Base-by-base conservation (phyloP, 1,284 basidiomycete species). In the Pseudozyma pruni region DNA sequence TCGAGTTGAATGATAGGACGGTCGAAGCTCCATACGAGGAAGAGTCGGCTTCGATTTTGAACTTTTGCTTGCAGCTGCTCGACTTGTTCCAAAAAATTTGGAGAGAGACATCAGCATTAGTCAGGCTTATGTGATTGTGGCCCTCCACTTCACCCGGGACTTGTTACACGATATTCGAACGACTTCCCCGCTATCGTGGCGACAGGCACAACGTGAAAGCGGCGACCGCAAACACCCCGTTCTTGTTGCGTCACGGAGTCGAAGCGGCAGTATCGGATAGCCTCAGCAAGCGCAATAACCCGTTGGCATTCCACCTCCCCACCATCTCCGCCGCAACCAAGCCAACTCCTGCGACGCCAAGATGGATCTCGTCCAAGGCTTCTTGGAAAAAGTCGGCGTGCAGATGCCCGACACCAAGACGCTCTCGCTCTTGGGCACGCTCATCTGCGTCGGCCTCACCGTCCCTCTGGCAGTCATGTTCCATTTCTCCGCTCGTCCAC, bases 311-410 rank as follows among this genome's bases (percentile, higher is more conserved):
- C 8, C 31, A 4, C n/a, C 11, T 35, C n/a, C 20, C 11, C 31
- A 35, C 11, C 43, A 41, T 17, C 27, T 20, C 29, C 17, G 17
- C 29, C 17, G 1, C 5, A 41, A n/a, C 38, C 14, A 4, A 19
- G 13, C 10, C 13, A 23, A n/a, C n/a, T 29, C 6, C 27, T 11
- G 27, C 27, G 11, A 22, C 4, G n/a, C 20, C 14, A 42, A 1
- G 45, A 64, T 75, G 72, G 54, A 77, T 43, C 61, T 63, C 34
- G 43, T 60, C n/a, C 37, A 42, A 31, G 46, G 39, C 8, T n/a
- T 43, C 2, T 51, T 48, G 40, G 33, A 67, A 3, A 42, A 38
- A 34, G 17, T 61, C 35, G 64, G 64, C 45, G 42, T 72, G 7
- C 25, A 47, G 14, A 42, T 43, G 31, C 64, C 64, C 1, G 54